Conservation (phyloP, 148 eudicot species). For the Nepenthes mirabilis region DNA sequence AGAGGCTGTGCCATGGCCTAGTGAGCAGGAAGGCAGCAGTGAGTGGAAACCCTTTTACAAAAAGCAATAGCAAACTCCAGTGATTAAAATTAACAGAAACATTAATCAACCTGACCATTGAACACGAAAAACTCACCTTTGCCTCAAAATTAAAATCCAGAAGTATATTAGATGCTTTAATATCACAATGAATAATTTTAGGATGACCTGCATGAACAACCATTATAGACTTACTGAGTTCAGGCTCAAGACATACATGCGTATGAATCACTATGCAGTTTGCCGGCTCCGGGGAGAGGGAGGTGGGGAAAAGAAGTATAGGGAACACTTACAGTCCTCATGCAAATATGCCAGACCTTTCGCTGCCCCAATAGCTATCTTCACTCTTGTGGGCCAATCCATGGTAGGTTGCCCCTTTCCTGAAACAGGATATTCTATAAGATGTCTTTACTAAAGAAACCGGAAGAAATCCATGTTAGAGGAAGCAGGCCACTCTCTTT, state of each 20-base stretch:
- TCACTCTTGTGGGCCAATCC: constrained; percentile 11
- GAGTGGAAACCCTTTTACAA: too few relatives aligned
- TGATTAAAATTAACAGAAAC: too few relatives aligned
- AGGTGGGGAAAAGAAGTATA: not conserved
- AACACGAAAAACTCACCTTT: constrained; percentile 24
- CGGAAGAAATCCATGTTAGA: not conserved
- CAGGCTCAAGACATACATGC: too few relatives aligned
- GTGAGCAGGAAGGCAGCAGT: too few relatives aligned
- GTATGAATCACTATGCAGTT: not conserved
- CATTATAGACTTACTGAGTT: not conserved
- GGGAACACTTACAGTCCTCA: constrained; percentile 9
- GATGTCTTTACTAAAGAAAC: not conserved
- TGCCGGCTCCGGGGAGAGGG: not conserved
- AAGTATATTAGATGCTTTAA: constrained; percentile 65
- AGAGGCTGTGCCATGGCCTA: too few relatives aligned
- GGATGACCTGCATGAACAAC: constrained; percentile 37
- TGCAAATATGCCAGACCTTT: constrained; percentile 13
- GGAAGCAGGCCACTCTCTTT: too few relatives aligned
- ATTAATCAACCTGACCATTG: too few relatives aligned
- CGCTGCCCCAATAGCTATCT: constrained; percentile 11
- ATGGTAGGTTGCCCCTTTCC: constrained; percentile 9
- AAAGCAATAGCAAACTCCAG: too few relatives aligned
- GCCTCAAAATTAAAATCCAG: constrained; percentile 53
- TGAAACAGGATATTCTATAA: not conserved
- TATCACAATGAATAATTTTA: constrained; percentile 59